These are phyloP conservation scores for Chionographis japonica DNA, from an alignment of 106 monocot genomes.

Conservation along the genomic window DNA sequence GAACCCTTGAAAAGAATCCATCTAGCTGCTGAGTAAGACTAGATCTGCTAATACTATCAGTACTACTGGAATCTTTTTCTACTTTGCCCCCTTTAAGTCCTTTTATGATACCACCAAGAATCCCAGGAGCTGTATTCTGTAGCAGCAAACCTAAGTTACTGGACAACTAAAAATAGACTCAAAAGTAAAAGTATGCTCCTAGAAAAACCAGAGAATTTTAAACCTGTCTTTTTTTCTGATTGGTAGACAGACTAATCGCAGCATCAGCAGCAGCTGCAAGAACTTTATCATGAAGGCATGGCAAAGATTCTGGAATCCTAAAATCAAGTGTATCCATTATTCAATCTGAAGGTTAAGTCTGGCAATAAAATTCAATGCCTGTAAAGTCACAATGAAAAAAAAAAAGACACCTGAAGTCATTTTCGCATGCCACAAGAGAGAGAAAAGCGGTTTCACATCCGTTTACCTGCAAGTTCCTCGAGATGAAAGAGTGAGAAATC, in stretches of 20 bases:
- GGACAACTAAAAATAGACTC: constrained; percentile 2
- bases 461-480: constrained; percentile 54
- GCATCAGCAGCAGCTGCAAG: constrained; percentile 87
- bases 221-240: constrained; percentile 78
- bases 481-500: neutral
- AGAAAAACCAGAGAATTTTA: neutral
- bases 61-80: constrained; percentile 24
- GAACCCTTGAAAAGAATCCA: constrained; percentile 51
- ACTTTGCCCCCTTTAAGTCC: constrained; percentile 67
- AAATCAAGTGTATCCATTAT: constrained; percentile 7
- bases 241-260: constrained; percentile 36
- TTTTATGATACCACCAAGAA: constrained; percentile 70
- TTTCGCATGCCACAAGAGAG: constrained; percentile 47
- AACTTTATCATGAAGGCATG: constrained; percentile 93
- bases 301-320: constrained; percentile 86
- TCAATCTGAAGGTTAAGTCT: neutral
- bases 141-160: constrained; percentile 8
- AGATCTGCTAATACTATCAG: constrained; percentile 10
- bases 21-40: constrained; percentile 44
- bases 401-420: constrained; percentile 66
- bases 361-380: neutral
- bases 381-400: neutral
- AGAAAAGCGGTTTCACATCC: constrained; percentile 87
- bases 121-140: constrained; percentile 43
- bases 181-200: neutral